Base-by-base conservation (phyloP, 1,139 yeast genomes). In the Debaryomyces nepalensis region DNA sequence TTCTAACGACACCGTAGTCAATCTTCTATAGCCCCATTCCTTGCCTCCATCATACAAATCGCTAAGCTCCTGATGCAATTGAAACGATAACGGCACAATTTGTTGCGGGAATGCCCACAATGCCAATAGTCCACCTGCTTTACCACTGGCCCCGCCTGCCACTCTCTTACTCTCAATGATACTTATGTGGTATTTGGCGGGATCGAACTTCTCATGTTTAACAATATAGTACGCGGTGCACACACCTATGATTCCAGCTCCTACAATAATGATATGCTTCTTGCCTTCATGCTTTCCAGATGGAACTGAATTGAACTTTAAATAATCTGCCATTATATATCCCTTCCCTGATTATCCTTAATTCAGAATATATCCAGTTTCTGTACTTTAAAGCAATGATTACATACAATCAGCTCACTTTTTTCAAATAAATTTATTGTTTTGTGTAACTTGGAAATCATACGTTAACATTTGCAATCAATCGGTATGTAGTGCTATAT, bases 131-230 rank as follows among this genome's bases (percentile, higher is more conserved):
- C 99, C 99, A 30, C 99, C 99, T 3, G 99, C 99, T 57, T 93
- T 93, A 43, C 99, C 99, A 30, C 91, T 82, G 12, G 99, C 99
- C 30, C 97, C 99, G 38, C 97, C 96, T 0, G 98, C 99, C 3
- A 93, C 96, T 55, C 96, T 75, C 52, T 87, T 87, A 42, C 95
- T 84, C 63, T 93, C 99, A 16, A 93, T 64, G n/a, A 93, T 79
- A 12, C 97, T 87, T 50, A 93, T 87, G 55, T 87, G 90, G 57
- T 87, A 82, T 45, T 80, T 83, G 21, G 70, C 68, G 0, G 87
- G 79, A 55, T 86, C 84, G 60, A 84, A 93, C 43, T 77, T 75
- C 4, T 96, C 93, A 61, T 93, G 98, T 47, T 79, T 79, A 4
- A 95, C 87, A 38, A 93, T 65, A 56, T 84, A 93, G 64, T 87